Base-by-base conservation (phyloP, 495 filamentous ascomycete species). In the Filosporella fistucella region DNA sequence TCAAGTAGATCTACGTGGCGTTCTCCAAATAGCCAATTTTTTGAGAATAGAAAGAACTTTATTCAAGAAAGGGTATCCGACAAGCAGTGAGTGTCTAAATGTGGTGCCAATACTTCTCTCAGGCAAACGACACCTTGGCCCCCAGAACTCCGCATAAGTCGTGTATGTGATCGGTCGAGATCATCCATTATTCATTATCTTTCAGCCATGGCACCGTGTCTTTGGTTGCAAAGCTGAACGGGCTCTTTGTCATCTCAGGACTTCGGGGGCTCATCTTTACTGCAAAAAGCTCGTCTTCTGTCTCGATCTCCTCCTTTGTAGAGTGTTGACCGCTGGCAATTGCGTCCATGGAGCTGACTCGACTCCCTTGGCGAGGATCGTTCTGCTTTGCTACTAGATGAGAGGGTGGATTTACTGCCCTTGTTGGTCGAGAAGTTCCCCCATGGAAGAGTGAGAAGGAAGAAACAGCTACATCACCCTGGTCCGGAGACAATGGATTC, bases 191-290 rank as follows among this genome's bases (percentile, higher is more conserved):
- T 42, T 57, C 44, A 43, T 41, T 32, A 16, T 30, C 25, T 22
- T 56, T 56, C 24, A 49, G 14, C 57, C 57, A 61, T 3, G 55
- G 55, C 22, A 43, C 48, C 4, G 44, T 55, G 24, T 58, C 55
- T 36, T 41, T 52, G 6, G 45, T 23, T 13, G 58, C 32, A 49
- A 76, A 64, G 47, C 73, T 77, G 56, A 89, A 89, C 7, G 85
- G 86, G 55, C 85, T 91, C 41, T 78, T 81, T 33, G 72, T 76
- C 58, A 89, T 85, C 57, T 90, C 87, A 0, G 88, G 87, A 49
- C 84, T 85, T 25, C 86, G 76, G 7, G 87, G 87, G 52, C 83
- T 86, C 71, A 94, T 76, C 14, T 86, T 84, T 42, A 90, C 75
- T 16, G 87, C 86, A 58, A 91, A 94, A 21, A 91, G 69, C 11